phyloP scores from a whole-genome alignment of 2,329 filamentous ascomycete genomes.

The Colletotrichum phormii region DNA sequence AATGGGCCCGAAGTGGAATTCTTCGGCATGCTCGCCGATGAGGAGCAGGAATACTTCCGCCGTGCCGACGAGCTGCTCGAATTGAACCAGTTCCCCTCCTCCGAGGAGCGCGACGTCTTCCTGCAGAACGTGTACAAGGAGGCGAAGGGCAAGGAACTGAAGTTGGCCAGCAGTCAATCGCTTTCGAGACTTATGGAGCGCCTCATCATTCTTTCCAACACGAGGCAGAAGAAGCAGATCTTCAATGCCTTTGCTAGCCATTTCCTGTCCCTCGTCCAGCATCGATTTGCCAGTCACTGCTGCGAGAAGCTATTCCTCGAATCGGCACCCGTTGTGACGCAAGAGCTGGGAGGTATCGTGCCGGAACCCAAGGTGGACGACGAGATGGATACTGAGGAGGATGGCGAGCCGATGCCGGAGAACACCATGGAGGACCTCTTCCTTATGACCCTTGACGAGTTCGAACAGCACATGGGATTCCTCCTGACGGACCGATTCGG shows the following conservation, averaged over 20 bases:
- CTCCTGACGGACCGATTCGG: conserved; percentile 90
- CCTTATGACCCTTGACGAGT: conserved; percentile 83
- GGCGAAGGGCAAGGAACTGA: conserved; percentile 91
- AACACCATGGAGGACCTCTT: conserved; percentile 87
- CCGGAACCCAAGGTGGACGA: conserved; percentile 58
- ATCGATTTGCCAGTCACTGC: conserved; percentile 97
- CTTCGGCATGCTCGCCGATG: conserved; percentile 91
- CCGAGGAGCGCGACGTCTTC: conserved; percentile 78
- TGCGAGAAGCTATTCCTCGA: conserved; percentile 93
- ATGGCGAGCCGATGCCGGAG: conserved; percentile 61
- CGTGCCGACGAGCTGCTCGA: conserved; percentile 91
- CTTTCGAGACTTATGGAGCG: conserved; percentile 95
- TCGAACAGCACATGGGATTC: conserved; percentile 86
- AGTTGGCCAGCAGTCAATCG: conserved; percentile 94
- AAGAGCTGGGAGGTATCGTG: conserved; percentile 70
- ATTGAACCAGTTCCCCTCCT: conserved; percentile 83
- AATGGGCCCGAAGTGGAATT: conserved; percentile 74
- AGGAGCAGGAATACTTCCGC: conserved; percentile 97
- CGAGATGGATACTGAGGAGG: conserved; percentile 52
- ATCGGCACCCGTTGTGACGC: conserved; percentile 81
- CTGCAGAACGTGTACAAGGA: conserved; percentile 88
- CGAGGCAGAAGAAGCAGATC: conserved; percentile 84
- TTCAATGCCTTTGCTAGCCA: conserved; percentile 89
- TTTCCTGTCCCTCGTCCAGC: conserved; percentile 90
- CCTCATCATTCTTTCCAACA: conserved; percentile 83